These are phyloP conservation scores for Spatholobus suberectus DNA, from an alignment of 306 rosid genomes.

Conservation along the genomic window DNA sequence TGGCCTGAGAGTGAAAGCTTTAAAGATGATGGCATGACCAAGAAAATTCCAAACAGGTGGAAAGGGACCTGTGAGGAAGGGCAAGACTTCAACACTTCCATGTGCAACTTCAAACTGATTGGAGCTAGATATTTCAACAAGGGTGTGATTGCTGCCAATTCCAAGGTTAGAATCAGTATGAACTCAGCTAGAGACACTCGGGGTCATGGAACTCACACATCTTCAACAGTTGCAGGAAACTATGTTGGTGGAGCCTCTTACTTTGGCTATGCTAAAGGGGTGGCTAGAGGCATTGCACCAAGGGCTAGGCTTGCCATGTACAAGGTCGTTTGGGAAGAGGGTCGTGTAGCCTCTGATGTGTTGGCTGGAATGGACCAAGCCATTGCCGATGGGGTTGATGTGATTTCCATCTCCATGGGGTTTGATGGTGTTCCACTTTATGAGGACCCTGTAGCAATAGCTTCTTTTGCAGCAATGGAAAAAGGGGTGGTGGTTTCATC, in stretches of 20 bases:
- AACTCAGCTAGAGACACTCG: slow-evolving; percentile 39
- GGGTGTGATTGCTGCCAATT: slow-evolving; percentile 17
- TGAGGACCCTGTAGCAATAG: slow-evolving; percentile 39
- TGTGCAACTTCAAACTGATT: slow-evolving; percentile 45
- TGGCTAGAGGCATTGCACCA: slow-evolving; percentile 48
- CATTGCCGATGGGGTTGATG: slow-evolving; percentile 47
- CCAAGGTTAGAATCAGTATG: slow-evolving; percentile 21
- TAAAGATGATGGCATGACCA: slow-evolving; percentile 3
- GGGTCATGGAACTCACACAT: slow-evolving; percentile 48
- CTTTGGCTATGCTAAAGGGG: slow-evolving; percentile 40
- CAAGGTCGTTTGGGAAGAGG: slow-evolving; percentile 31
- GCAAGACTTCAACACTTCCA: slow-evolving; percentile 40
- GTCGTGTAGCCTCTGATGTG: slow-evolving; percentile 32
- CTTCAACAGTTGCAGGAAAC: slow-evolving; percentile 46
- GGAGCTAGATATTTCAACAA: slow-evolving; percentile 52
- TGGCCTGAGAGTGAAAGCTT: slow-evolving; percentile 7
- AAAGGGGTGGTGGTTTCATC: slow-evolving; percentile 43
- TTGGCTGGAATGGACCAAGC: slow-evolving; percentile 43
- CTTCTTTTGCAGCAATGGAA: slow-evolving; percentile 50
- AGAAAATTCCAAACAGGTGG: background rate
- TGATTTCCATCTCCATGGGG: slow-evolving; percentile 45
- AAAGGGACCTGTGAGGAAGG: slow-evolving; percentile 4
- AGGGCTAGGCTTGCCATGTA: slow-evolving; percentile 40
- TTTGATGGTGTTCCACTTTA: slow-evolving; percentile 23
- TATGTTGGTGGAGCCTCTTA: slow-evolving; percentile 35